Base-by-base conservation (phyloP, 495 filamentous ascomycete genomes). In the Penicillium coprophilum region DNA sequence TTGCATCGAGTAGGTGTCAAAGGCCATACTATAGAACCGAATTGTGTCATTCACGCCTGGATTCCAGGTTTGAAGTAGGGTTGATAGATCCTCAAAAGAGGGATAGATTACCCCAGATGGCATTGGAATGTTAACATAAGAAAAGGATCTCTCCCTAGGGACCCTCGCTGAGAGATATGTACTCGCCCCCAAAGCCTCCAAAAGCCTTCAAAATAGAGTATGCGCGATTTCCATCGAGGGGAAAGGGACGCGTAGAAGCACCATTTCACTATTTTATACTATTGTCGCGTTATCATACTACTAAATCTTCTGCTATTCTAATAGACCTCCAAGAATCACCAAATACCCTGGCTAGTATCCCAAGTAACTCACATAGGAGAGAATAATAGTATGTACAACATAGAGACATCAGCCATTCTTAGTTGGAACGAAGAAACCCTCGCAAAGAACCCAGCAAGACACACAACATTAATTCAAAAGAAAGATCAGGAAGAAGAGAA, bases 61-160 rank as follows among this genome's bases (percentile, higher is more conserved):
- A 57, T 61, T 55, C 46, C 32, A 31, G 27, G 20, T 3, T 12
- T 2, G 0, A 46, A 46, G 13, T n/a, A 32, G 40, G 52, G 6
- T 34, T 38, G 51, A 40, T 27, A 46, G 51, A 53, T 53, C 45
- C 17, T 3, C 10, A 55, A 17, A 39, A 49, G 19, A 36, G 28
- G 40, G 13, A 47, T 36, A 53, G 20, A 46, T 57, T 50, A 44
- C 39, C 53, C 58, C 57, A 48, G 63, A 45, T 39, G 36, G 36
- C 61, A 40, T 44, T 65, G 65, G 65, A 67, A 67, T 67, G 65
- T 58, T 58, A n/a, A 49, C 40, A 28, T 17, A 32, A 23, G 10
- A 32, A 9, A 48, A 50, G 15, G 15, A 47, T 13, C 4, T 31
- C 9, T n/a, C 27, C 9, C 27, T 17, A 24, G 12, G 3, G 24